A percentile compares a stretch with the other conserved stretches of the same genome.
phyloP scores from a whole-genome alignment of 805 yeast species.

The Barnettozyma pratensis region DNA sequence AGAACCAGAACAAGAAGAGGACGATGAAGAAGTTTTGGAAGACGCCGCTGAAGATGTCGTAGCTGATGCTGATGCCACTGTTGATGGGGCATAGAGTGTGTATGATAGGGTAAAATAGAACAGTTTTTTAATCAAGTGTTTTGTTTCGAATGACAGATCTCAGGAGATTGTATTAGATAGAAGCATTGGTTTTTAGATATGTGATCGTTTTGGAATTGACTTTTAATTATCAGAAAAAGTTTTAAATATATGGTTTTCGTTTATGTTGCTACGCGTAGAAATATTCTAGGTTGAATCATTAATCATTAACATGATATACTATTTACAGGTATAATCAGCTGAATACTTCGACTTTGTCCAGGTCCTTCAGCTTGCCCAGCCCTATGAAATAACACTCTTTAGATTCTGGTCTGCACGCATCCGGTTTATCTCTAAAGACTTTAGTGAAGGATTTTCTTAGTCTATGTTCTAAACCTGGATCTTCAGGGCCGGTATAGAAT shows the following conservation, averaged over 20 bases:
- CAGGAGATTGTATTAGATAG: neutral
- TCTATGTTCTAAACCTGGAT: conserved; percentile 52
- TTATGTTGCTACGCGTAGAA: neutral
- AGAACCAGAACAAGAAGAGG: conserved; percentile 8
- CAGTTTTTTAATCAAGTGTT: neutral
- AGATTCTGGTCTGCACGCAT: conserved; percentile 73
- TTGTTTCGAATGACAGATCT: too few relatives aligned
- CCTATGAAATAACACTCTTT: conserved; percentile 81
- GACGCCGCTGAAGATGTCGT: conserved; percentile 6
- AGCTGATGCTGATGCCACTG: conserved; percentile 1
- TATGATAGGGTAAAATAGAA: neutral
- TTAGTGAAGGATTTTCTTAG: conserved; percentile 52
- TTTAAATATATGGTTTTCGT: neutral
- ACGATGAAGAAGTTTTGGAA: conserved; percentile 10
- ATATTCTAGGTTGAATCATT: too few relatives aligned
- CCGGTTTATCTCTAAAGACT: conserved; percentile 73
- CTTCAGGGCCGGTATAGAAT: conserved; percentile 81
- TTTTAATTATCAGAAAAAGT: too few relatives aligned
- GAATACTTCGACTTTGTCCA: conserved; percentile 43
- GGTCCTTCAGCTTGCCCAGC: conserved; percentile 36
- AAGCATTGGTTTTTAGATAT: neutral
- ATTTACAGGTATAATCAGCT: conserved; percentile 6
- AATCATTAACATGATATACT: too few relatives aligned
- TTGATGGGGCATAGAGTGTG: conserved; percentile 2
- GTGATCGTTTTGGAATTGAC: too few relatives aligned